Conservation (phyloP, 345 rosid species). For the Populus euphratica region DNA sequence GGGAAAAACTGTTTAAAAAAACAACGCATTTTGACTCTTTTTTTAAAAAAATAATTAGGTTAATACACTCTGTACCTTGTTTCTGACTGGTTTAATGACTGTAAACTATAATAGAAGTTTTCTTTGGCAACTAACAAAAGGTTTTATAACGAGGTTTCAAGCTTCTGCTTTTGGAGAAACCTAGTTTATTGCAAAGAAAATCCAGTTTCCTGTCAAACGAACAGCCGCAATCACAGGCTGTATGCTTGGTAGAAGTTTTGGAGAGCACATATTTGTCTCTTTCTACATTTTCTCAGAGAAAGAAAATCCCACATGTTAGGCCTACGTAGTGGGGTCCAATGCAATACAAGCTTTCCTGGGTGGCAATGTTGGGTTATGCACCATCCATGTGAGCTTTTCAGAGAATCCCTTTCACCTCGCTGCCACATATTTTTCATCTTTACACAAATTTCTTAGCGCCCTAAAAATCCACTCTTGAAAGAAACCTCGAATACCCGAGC, state of each 20-base stretch:
- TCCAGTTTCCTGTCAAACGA: neutral
- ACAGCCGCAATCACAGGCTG: neutral
- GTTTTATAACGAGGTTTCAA: neutral
- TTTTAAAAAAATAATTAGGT: too few species aligned
- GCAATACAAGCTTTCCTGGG: neutral
- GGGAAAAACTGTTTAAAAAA: too few species aligned
- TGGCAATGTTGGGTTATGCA: neutral
- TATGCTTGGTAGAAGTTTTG: neutral
- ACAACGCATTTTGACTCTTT: too few species aligned
- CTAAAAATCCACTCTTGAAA: too few species aligned
- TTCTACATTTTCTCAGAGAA: too few species aligned
- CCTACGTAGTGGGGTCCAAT: neutral
- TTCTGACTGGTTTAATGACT: too few species aligned
- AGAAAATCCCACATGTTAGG: neutral
- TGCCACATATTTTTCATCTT: neutral
- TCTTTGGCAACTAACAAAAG: neutral
- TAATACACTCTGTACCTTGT: too few species aligned
- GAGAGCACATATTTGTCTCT: neutral
- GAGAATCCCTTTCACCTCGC: conserved; percentile 5
- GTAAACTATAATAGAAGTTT: neutral
- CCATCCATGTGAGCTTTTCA: neutral
- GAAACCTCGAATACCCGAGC: too few species aligned
- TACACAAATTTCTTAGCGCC: neutral
- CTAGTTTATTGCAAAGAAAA: neutral
- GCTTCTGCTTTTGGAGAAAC: neutral